Conservation (phyloP, 352 stramenopile species). For the Globisporangium heterothallicum region DNA sequence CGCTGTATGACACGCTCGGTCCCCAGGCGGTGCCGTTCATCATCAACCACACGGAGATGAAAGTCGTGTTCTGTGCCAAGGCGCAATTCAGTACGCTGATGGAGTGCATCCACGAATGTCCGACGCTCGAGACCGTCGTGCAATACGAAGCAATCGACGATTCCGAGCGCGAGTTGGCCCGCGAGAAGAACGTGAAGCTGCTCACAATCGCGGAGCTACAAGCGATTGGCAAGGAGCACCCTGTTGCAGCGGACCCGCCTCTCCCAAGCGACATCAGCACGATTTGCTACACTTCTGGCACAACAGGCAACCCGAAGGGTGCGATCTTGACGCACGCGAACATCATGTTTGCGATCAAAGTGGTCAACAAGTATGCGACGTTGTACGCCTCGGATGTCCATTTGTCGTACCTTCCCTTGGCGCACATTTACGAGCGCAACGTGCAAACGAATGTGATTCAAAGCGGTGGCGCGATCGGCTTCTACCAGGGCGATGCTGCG, state of each 20-base stretch:
- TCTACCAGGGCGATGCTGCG: slow-evolving; percentile 86
- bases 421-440: slow-evolving; percentile 92
- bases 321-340: slow-evolving; percentile 62
- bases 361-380: slow-evolving; percentile 5
- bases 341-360: slow-evolving; percentile 21
- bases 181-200: slow-evolving; percentile 30
- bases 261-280: slow-evolving; percentile 82
- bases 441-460: slow-evolving; percentile 49
- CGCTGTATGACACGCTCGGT: slow-evolving; percentile 81
- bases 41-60: slow-evolving; percentile 73
- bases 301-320: slow-evolving; percentile 68
- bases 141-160: slow-evolving; percentile 45
- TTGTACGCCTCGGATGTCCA: slow-evolving; percentile 33
- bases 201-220: slow-evolving; percentile 40
- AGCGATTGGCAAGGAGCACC: slow-evolving; percentile 30
- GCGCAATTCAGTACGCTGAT: slow-evolving; percentile 52
- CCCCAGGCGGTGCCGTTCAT: slow-evolving; percentile 65
- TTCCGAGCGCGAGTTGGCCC: slow-evolving; percentile 21
- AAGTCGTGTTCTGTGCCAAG: slow-evolving; percentile 59
- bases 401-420: slow-evolving; percentile 92
- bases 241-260: slow-evolving; percentile 41
- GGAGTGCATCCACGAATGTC: slow-evolving; percentile 36
- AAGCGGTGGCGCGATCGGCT: slow-evolving; percentile 83
- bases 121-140: slow-evolving; percentile 44
- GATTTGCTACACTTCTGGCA: slow-evolving; percentile 86